A percentile compares a stretch with the other conserved stretches of the same genome.
Conservation (phyloP, 2,329 filamentous ascomycete species). For the Botrytis sinoallii region DNA sequence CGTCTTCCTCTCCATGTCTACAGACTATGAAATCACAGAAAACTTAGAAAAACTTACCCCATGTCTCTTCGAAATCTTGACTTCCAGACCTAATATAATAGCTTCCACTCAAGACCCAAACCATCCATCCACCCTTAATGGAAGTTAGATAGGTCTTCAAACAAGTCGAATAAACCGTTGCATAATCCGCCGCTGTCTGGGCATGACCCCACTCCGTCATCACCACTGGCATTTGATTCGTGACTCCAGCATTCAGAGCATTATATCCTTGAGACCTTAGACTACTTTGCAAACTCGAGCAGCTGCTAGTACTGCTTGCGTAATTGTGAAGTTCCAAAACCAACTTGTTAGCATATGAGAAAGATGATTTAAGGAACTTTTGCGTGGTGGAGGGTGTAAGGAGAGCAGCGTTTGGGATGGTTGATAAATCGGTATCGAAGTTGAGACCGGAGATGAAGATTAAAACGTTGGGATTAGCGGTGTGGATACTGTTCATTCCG, state of each 20-base stretch:
- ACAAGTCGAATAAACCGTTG: conserved; percentile 49
- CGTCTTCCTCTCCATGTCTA: neutral
- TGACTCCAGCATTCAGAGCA: conserved; percentile 38
- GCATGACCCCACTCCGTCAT: conserved; percentile 47
- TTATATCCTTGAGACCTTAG: conserved; percentile 43
- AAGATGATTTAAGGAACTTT: conserved; percentile 40
- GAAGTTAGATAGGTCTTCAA: conserved; percentile 42
- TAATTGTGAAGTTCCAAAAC: conserved; percentile 46
- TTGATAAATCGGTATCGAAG: conserved; percentile 40
- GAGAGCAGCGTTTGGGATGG: conserved; percentile 23
- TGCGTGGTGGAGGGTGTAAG: conserved; percentile 22
- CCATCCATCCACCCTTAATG: conserved; percentile 52
- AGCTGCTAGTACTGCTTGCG: neutral
- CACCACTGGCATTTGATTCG: conserved; percentile 42
- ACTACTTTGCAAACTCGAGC: conserved; percentile 36
- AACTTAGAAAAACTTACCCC: conserved; percentile 46
- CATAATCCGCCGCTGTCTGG: conserved; percentile 45
- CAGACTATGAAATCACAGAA: neutral
- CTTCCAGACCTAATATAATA: conserved; percentile 54
- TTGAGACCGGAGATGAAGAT: conserved; percentile 49
- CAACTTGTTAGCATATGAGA: conserved; percentile 44
- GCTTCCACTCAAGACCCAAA: conserved; percentile 57
- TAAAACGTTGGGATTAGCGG: conserved; percentile 43
- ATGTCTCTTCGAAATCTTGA: conserved; percentile 56
- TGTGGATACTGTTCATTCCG: conserved; percentile 43